phyloP scores from a whole-genome alignment of 169 alveolate species.

The Eimeria maxima region DNA sequence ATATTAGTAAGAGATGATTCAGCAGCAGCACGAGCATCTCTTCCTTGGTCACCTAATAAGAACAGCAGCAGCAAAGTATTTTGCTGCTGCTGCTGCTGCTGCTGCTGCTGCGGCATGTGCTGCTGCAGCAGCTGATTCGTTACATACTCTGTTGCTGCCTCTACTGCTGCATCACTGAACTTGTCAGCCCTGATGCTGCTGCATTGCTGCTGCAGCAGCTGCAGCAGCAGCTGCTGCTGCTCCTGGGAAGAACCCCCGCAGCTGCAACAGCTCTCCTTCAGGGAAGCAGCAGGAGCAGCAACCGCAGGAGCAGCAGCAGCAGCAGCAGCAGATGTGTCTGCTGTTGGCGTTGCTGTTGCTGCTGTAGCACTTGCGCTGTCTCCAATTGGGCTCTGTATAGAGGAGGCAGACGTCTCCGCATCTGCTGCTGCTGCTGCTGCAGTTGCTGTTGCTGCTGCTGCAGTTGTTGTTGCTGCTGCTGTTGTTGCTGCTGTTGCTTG shows the following conservation, averaged over 20 bases:
- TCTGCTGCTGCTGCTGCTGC: slow-evolving; percentile 6
- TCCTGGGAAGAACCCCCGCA: background rate
- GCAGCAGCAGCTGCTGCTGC: slow-evolving; percentile 36
- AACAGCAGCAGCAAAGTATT: slow-evolving; percentile 29
- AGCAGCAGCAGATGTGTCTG: background rate
- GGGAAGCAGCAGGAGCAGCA: background rate
- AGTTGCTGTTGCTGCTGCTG: slow-evolving; percentile 4
- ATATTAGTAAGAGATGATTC: background rate
- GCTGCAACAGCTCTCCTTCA: background rate
- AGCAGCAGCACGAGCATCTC: slow-evolving; percentile 38
- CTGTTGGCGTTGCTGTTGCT: background rate
- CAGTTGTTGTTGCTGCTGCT: slow-evolving; percentile 20
- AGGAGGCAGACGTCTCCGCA: background rate
- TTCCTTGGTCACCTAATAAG: slow-evolving; percentile 5
- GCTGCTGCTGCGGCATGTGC: slow-evolving; percentile 46
- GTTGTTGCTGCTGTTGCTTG: background rate
- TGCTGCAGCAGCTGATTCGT: background rate
- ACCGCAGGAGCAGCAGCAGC: background rate
- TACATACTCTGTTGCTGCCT: background rate
- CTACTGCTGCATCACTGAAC: slow-evolving; percentile 43
- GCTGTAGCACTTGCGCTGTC: background rate
- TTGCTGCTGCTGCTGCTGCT: slow-evolving; percentile 40
- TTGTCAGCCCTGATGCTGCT: background rate
- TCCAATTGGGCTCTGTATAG: background rate
- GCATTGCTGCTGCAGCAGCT: slow-evolving; percentile 52